A percentile compares a stretch with the other conserved stretches of the same genome.
Evolutionary conservation across 2,329 filamentous ascomycete genomes (phyloP).

Genomic region (Fusarium sp.): DNA sequence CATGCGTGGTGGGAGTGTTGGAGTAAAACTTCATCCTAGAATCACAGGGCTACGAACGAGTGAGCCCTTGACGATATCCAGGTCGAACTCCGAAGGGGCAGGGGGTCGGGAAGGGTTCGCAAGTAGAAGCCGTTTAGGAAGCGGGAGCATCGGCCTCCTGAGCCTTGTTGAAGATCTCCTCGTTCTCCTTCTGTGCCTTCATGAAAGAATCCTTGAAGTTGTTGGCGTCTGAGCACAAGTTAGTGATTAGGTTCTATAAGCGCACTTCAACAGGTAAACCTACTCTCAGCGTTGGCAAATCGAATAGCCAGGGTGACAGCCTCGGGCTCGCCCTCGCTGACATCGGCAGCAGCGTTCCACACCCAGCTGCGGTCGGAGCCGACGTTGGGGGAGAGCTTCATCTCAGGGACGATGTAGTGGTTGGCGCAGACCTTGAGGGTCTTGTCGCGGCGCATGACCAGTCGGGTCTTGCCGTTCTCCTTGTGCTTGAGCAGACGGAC

Average conservation of each 20-base stretch:
- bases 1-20: slow-evolving; percentile 36
- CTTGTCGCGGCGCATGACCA: slow-evolving; percentile 99
- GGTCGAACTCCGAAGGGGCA: slow-evolving; percentile 30
- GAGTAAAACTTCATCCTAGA: slow-evolving; percentile 21
- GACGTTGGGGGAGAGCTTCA: slow-evolving; percentile 98
- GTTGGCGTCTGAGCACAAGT: slow-evolving; percentile 80
- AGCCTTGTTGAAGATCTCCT: slow-evolving; percentile 77
- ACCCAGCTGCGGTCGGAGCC: slow-evolving; percentile 99
- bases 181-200: slow-evolving; percentile 97
- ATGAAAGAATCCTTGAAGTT: slow-evolving; percentile 97
- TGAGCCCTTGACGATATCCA: slow-evolving; percentile 17
- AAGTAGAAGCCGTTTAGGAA: slow-evolving; percentile 36
- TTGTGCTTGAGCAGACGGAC: slow-evolving; percentile 98
- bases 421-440: slow-evolving; percentile 99
- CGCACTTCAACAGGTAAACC: slow-evolving; percentile 53
- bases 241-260: slow-evolving; percentile 1
- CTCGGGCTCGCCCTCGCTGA: slow-evolving; percentile 97
- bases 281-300: slow-evolving; percentile 97
- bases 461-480: slow-evolving; percentile 96
- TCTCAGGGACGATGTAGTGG: slow-evolving; percentile 98
- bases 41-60: slow-evolving; percentile 27
- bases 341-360: slow-evolving; percentile 97
- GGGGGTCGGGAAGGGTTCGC: slow-evolving; percentile 23
- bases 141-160: slow-evolving; percentile 45
- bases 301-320: slow-evolving; percentile 95